These are phyloP conservation scores for Theobroma grandiflorum DNA, from an alignment of 441 rosid species.

Conservation along the genomic window DNA sequence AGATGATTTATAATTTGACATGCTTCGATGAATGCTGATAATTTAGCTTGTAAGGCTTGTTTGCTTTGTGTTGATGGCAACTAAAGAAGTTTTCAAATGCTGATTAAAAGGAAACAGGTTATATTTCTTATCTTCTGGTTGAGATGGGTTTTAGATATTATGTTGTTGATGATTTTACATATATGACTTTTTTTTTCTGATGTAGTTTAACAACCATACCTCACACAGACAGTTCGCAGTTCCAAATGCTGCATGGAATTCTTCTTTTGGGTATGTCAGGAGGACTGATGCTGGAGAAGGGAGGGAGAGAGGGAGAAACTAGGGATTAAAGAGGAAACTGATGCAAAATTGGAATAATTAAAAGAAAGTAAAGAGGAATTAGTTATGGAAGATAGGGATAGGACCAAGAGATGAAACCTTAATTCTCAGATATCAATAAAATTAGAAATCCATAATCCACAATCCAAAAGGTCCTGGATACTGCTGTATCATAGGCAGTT, in stretches of 20 bases:
- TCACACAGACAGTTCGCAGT: not conserved
- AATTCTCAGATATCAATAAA: not conserved
- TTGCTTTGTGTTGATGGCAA: not conserved
- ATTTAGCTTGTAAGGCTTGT: not conserved
- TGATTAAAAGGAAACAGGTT: not conserved
- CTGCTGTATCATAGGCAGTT: not conserved
- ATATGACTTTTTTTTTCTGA: not conserved
- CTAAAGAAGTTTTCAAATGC: not conserved
- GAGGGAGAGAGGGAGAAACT: constrained; percentile 10
- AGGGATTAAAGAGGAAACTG: not conserved
- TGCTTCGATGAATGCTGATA: not conserved
- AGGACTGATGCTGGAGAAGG: not conserved
- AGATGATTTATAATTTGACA: not conserved
- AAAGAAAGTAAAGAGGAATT: not conserved
- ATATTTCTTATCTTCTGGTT: not conserved
- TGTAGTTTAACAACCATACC: constrained; percentile 1
- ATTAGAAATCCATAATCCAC: not conserved
- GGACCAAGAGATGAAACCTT: not conserved
- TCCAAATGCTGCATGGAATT: not conserved
- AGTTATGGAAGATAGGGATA: not conserved
- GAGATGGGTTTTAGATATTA: not conserved
- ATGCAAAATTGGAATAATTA: not conserved
- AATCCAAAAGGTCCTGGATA: not conserved
- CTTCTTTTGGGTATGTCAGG: constrained; percentile 1
- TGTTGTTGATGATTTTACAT: constrained; percentile 18